Base-by-base conservation (phyloP, 768 basidiomycete genomes). In the Lepiota brunneoincarnata region DNA sequence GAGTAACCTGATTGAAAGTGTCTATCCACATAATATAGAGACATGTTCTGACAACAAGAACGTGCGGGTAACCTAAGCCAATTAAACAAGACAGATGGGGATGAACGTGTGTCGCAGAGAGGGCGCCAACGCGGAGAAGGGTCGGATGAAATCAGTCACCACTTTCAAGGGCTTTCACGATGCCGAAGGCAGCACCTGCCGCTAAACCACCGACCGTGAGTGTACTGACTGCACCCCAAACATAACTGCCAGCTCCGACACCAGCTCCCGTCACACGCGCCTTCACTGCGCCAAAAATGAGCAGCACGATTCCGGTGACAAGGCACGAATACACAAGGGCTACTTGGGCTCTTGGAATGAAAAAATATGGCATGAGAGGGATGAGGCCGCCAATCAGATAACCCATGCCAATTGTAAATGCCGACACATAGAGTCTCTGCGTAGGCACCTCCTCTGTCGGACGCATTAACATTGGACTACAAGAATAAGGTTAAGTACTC, bases 351-450 rank as follows among this genome's bases (percentile, higher is more conserved):
- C 69, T 69, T 2, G 82, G 68, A 60, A 94, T 82, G 75, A 93
- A 93, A 74, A 98, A 94, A 72, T 97, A 96, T 9, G 93, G 93
- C 9, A 94, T 61, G 34, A 99, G 80, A 0, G 97, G 97, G 62
- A 98, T 90, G 51, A 95, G 76, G 26, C 97, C 97, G 41, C 97
- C 97, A 51, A 96, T 49, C 58, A 95, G 86, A 74, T 98, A 96
- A 11, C 93, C 93, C 64, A 93, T 79, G 57, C 96, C 97, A 65
- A 99, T 98, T 0, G 96, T 98, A 59, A 96, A 79, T 1, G 96
- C 96, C 1, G 93, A 95, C 34, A 86, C 78, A 73, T 93, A 98
- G 59, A 97, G 75, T 23, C 97, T 81, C 18, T 78, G 77, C 15
- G 83, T 83, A 1, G 95, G 91, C 34, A 97, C 81, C 70, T 98